Conservation (phyloP, 352 stramenopile genomes). For the Pythium vanterpoolii region DNA sequence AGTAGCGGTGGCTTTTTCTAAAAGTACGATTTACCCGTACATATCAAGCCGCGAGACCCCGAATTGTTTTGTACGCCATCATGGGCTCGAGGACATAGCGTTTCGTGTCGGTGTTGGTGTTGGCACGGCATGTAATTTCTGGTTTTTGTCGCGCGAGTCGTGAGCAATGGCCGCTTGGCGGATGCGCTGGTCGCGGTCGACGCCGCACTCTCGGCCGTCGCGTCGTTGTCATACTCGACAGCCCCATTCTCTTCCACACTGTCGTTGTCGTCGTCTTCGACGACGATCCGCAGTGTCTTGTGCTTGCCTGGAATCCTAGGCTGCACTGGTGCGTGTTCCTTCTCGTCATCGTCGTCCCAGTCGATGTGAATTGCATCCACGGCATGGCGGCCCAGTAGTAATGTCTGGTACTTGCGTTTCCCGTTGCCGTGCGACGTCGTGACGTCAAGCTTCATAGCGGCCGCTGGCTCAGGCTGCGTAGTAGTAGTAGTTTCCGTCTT, state of each 20-base stretch:
- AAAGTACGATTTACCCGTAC: too few species aligned
- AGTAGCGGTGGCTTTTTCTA: too few species aligned
- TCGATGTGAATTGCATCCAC: conserved; percentile 17
- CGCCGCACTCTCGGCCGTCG: background rate
- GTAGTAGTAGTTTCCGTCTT: background rate
- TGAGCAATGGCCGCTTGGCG: conserved; percentile 15
- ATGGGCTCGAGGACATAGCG: too few species aligned
- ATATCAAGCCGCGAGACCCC: too few species aligned
- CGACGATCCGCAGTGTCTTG: background rate
- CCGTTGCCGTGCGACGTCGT: background rate
- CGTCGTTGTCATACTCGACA: background rate
- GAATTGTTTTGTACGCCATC: too few species aligned
- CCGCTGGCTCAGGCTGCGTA: too few species aligned
- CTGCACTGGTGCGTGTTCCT: background rate
- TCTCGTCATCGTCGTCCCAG: conserved; percentile 7
- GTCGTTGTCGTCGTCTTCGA: conserved; percentile 7
- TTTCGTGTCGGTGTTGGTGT: too few species aligned
- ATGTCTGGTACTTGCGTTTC: background rate
- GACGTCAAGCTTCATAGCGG: background rate
- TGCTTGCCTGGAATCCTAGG: background rate
- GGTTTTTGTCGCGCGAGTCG: background rate
- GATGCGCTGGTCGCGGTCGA: background rate
- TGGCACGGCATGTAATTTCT: background rate
- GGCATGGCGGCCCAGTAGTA: conserved; percentile 1
- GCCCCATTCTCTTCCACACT: conserved; percentile 7